Evolutionary conservation across 2,329 filamentous ascomycete genomes (phyloP), one percentile per base, ranked within the genome.

Genomic region (Kalmusia sp.): DNA sequence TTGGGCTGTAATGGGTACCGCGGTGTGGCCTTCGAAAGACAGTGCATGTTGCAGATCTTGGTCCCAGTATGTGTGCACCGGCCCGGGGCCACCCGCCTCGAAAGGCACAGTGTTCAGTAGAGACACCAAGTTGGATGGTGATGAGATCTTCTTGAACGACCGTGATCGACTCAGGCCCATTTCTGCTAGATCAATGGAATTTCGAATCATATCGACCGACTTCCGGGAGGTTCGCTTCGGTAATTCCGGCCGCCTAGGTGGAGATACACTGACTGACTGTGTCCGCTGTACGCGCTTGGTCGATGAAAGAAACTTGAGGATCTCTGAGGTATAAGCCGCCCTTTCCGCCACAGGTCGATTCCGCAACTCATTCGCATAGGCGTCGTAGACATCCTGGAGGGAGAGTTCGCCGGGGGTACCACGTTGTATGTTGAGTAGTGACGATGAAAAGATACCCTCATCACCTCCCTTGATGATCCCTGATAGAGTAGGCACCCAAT

Each of bases 401-500:
- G 61, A 44, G 21, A 69, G 12, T n/a, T 66, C 61, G 41, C 65
- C 64, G 25, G 59, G 58, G 34, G 62, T 55, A 17, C 49, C 59
- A 50, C 66, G 62, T 24, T 64, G 49, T 19, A 49, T 40, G 48
- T 61, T 46, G 58, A 72, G 67, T 40, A 73, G 37, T 33, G 63
- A 46, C 14, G 67, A 69, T 15, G 61, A 61, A 41, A 64, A 62
- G 11, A 70, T 11, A 2, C 59, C 63, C 39, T 73, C 69, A 49
- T 73, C 69, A 15, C 67, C 70, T 35, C 69, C 69, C 55, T 70
- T 69, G 54, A 73, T 53, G 27, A 73, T 59, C 30, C 59, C 62
- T 11, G 67, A 64, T n/a, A 72, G 24, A 2, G 59, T 62, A 11
- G 70, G 69, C 14, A 68, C 64, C 61, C 62, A 64, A 6, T 59